Evolutionary conservation across 73 alveolate genomes (phyloP).

Genomic region (Paramecium pentaurelia): DNA sequence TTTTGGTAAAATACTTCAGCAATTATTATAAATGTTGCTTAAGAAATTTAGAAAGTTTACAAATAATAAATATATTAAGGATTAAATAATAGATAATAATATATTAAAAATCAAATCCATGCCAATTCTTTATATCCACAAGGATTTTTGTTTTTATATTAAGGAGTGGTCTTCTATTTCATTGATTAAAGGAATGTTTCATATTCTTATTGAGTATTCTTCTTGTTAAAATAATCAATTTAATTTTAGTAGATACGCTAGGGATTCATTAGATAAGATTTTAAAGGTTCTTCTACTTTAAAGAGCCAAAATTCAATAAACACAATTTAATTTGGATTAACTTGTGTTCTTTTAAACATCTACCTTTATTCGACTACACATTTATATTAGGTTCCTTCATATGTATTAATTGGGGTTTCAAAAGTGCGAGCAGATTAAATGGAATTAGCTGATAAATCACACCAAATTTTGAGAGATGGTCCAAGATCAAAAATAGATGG

Average conservation of each 20-base stretch:
- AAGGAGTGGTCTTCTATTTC: neutral
- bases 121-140: slow-evolving; percentile 2
- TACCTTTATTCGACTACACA: slow-evolving; percentile 31
- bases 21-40: neutral
- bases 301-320: slow-evolving; percentile 10
- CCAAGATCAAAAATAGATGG: slow-evolving; percentile 33
- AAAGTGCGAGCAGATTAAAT: neutral
- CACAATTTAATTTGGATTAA: slow-evolving; percentile 4
- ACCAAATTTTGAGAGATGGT: neutral
- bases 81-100: neutral
- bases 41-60: neutral
- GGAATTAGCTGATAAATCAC: neutral
- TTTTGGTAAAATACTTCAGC: neutral
- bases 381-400: neutral
- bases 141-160: neutral
- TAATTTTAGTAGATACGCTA: neutral
- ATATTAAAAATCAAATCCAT: neutral
- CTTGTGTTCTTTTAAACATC: slow-evolving; percentile 30
- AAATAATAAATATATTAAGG: neutral
- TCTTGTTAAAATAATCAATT: slow-evolving; percentile 32
- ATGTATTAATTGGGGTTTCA: neutral
- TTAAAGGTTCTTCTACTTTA: neutral
- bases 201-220: neutral
- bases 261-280: neutral
- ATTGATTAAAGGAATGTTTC: neutral